Evolutionary conservation across 2,329 filamentous ascomycete species (phyloP).

Genomic region (Curvularia sp.): DNA sequence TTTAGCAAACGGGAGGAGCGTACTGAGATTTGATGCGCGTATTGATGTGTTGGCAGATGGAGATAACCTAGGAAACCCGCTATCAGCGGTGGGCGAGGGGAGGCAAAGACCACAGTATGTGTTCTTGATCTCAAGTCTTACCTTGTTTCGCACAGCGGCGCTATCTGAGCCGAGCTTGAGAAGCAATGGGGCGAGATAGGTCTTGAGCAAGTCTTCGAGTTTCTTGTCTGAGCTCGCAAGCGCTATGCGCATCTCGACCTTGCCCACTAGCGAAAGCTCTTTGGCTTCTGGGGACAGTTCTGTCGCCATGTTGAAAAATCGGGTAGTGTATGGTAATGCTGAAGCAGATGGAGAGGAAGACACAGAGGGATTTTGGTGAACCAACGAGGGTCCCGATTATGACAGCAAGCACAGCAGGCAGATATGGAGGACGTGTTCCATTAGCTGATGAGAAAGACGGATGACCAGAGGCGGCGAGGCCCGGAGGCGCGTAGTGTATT

Average conservation of each 20-base stretch:
- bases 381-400: constrained; percentile 9
- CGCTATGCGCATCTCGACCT: constrained; percentile 83
- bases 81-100: constrained; percentile 40
- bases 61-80: constrained; percentile 61
- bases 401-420: constrained; percentile 34
- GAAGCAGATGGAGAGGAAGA: neutral
- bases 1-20: constrained; percentile 23
- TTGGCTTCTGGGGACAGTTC: constrained; percentile 62
- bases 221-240: constrained; percentile 84
- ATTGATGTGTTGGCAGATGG: constrained; percentile 75
- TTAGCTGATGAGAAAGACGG: constrained; percentile 14
- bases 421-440: constrained; percentile 29
- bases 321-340: constrained; percentile 5
- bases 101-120: neutral
- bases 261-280: constrained; percentile 82
- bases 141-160: constrained; percentile 79
- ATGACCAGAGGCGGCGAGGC: constrained; percentile 4
- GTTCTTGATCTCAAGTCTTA: constrained; percentile 36
- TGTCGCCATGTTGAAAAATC: constrained; percentile 40
- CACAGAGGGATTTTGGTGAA: neutral
- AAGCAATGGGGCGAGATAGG: constrained; percentile 80
- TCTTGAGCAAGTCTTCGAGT: constrained; percentile 77
- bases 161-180: constrained; percentile 86
- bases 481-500: constrained; percentile 15
- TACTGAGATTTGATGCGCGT: constrained; percentile 65